phyloP scores from a whole-genome alignment of 139 green algal species.

The Chlamydomonas applanata region DNA sequence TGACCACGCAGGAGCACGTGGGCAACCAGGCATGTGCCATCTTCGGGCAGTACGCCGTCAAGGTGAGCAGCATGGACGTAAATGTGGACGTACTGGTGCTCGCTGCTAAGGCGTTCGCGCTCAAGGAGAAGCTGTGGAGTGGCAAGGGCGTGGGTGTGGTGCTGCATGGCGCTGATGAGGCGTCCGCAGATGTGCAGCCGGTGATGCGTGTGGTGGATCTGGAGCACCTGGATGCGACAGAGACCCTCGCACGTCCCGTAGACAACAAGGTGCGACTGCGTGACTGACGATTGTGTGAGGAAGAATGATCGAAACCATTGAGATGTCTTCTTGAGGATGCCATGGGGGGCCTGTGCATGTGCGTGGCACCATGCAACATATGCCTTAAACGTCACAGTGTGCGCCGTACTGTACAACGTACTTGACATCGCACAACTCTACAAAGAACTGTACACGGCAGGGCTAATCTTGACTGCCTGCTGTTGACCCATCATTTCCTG shows the following conservation, averaged over 20 bases:
- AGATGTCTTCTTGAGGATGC: too few relatives aligned
- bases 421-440: too few relatives aligned
- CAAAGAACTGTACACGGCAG: too few relatives aligned
- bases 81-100: constrained; percentile 16
- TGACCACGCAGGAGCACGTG: constrained; percentile 23
- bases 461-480: too few relatives aligned
- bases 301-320: too few relatives aligned
- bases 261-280: too few relatives aligned
- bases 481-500: too few relatives aligned
- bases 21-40: constrained; percentile 9
- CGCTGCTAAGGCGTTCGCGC: background rate
- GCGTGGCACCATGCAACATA: too few relatives aligned
- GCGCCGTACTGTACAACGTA: too few relatives aligned
- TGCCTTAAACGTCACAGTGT: too few relatives aligned
- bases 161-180: constrained; percentile 30
- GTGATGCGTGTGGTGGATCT: constrained; percentile 36
- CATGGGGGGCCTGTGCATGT: too few relatives aligned
- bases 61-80: constrained; percentile 17
- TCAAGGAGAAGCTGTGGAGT: constrained; percentile 18
- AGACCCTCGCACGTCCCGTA: background rate
- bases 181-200: constrained; percentile 35
- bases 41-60: constrained; percentile 42
- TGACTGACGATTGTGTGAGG: too few relatives aligned
- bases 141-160: constrained; percentile 32
- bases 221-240: background rate